phyloP scores from a whole-genome alignment of 176 grass and related monocot genomes.

The Otatea glauca region DNA sequence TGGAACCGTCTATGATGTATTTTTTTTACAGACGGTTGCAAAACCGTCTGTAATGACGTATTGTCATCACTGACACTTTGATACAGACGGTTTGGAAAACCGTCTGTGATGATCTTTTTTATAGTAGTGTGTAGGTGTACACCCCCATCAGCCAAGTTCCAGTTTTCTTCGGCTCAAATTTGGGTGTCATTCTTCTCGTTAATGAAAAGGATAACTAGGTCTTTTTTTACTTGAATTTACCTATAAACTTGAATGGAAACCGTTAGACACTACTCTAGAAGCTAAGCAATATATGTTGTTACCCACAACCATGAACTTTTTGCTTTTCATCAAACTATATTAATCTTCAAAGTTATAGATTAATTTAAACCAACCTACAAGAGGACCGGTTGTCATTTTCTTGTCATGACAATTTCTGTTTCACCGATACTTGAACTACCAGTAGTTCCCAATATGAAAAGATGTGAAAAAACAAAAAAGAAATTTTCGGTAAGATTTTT shows the following conservation, averaged over 20 bases:
- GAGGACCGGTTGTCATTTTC: not conserved
- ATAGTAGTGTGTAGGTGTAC: too few relatives aligned
- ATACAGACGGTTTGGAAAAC: too few relatives aligned
- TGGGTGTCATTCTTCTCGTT: too few relatives aligned
- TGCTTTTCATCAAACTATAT: not conserved
- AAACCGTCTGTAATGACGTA: too few relatives aligned
- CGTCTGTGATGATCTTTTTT: too few relatives aligned
- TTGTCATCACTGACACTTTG: too few relatives aligned
- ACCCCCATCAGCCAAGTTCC: too few relatives aligned
- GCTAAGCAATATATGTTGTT: not conserved
- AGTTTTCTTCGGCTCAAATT: too few relatives aligned
- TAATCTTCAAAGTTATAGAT: not conserved
- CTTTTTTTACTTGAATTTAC: not conserved
- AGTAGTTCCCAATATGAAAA: not conserved
- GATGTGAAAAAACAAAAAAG: not conserved
- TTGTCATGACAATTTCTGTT: not conserved
- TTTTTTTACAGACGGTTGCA: too few relatives aligned
- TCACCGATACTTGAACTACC: not conserved
- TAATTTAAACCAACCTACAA: slow-evolving; percentile 17
- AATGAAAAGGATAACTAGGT: too few relatives aligned
- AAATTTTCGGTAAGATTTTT: not conserved
- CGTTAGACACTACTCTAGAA: not conserved
- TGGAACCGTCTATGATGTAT: too few relatives aligned
- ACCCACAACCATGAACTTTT: not conserved
- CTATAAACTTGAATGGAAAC: not conserved